A percentile compares a stretch with the other conserved stretches of the same genome.
These are phyloP conservation scores for Colletotrichum sp. DNA, from an alignment of 2,329 filamentous ascomycete species.

Conservation along the genomic window DNA sequence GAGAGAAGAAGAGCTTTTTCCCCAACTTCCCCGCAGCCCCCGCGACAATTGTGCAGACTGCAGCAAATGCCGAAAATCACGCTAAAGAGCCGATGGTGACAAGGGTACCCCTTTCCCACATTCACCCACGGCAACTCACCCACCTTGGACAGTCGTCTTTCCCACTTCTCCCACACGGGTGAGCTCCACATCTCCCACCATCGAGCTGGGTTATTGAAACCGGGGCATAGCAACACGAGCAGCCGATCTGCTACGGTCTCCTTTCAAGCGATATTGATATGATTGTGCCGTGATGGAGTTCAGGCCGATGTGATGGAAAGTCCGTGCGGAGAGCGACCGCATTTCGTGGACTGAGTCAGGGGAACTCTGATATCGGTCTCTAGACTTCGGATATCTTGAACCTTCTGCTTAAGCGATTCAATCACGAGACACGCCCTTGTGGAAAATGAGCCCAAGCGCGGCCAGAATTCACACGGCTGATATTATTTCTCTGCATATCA, in stretches of 20 bases:
- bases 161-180: neutral
- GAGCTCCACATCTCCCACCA: neutral
- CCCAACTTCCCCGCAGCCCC: neutral
- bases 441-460: neutral
- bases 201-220: neutral
- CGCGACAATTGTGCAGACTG: neutral
- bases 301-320: neutral
- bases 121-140: neutral
- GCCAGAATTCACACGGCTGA: neutral
- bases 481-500: neutral
- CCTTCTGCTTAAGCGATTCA: neutral
- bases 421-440: neutral
- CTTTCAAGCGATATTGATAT: neutral
- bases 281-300: neutral
- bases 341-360: neutral
- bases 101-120: neutral
- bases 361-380: neutral
- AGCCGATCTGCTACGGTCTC: neutral
- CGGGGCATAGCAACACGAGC: neutral
- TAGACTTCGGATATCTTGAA: neutral
- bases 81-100: neutral
- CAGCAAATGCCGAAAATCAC: neutral
- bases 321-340: neutral
- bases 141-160: neutral
- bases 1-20: neutral